Conservation (phyloP, 2,329 filamentous ascomycete genomes). For the Pseudofabraea citricarpa region DNA sequence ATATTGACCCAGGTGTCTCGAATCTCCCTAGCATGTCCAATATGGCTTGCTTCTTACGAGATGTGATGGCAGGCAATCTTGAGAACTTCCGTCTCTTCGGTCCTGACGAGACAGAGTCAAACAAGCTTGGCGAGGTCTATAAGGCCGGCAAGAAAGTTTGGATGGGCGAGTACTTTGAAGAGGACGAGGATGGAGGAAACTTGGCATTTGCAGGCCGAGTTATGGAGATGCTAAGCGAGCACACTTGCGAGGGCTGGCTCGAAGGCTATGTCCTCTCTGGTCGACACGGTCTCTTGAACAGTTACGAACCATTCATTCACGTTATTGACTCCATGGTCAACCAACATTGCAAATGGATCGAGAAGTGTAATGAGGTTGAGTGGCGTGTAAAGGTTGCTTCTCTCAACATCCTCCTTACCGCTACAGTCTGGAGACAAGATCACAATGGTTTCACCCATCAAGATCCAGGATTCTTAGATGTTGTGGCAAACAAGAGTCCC, state of each 20-base stretch:
- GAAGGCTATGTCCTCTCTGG: constrained; percentile 75
- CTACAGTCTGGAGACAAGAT: constrained; percentile 77
- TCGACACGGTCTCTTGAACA: constrained; percentile 72
- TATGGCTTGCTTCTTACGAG: constrained; percentile 62
- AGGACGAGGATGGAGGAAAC: constrained; percentile 71
- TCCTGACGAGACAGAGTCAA: constrained; percentile 77
- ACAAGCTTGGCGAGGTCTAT: constrained; percentile 70
- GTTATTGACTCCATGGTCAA: constrained; percentile 84
- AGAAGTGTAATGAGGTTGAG: constrained; percentile 26
- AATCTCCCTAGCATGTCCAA: constrained; percentile 63
- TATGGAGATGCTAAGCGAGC: constrained; percentile 82
- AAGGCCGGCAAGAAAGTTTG: constrained; percentile 74
- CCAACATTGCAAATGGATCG: constrained; percentile 69
- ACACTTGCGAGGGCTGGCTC: constrained; percentile 75
- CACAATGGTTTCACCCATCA: constrained; percentile 83
- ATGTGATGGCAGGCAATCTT: constrained; percentile 60
- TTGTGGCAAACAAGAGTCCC: constrained; percentile 74
- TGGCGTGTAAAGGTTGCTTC: constrained; percentile 48
- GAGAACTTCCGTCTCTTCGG: constrained; percentile 71
- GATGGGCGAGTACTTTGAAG: constrained; percentile 74
- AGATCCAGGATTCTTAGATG: constrained; percentile 75
- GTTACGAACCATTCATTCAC: constrained; percentile 79
- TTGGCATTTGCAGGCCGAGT: constrained; percentile 63
- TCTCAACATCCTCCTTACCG: constrained; percentile 74
- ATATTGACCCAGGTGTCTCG: constrained; percentile 55